A percentile compares a stretch with the other conserved stretches of the same genome.
Conservation (phyloP, 805 yeast species). For the Starmerella khaoyaiensis region DNA sequence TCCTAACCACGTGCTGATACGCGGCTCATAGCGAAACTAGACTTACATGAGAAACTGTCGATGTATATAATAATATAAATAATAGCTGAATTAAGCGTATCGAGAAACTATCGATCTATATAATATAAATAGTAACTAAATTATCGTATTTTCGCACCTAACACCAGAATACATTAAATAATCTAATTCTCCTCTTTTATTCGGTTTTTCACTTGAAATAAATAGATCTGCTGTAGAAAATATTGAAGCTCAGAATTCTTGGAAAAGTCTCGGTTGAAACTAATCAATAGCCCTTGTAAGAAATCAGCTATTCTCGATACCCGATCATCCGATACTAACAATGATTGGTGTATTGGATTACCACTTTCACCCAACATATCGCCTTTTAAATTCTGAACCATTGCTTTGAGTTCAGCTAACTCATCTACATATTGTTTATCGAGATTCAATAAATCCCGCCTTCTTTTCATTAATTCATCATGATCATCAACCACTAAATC, state of each 20-base stretch:
- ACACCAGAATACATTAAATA: too few relatives aligned
- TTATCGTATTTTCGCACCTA: too few relatives aligned
- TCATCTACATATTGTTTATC: slow-evolving; percentile 8
- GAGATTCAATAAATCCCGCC: slow-evolving; percentile 1
- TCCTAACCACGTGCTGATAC: too few relatives aligned
- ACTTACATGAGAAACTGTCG: too few relatives aligned
- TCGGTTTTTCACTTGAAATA: slow-evolving; percentile 1
- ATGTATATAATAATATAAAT: too few relatives aligned
- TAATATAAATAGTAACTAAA: too few relatives aligned
- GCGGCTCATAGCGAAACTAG: too few relatives aligned
- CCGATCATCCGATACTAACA: background rate
- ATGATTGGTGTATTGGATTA: background rate
- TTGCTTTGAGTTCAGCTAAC: slow-evolving; percentile 4
- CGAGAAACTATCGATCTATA: too few relatives aligned
- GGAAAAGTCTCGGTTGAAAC: slow-evolving; percentile 13
- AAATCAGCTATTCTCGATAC: slow-evolving; percentile 14
- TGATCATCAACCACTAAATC: slow-evolving; percentile 6
- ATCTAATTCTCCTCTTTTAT: background rate
- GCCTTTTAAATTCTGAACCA: background rate
- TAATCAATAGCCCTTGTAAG: slow-evolving; percentile 10
- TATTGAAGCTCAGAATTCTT: slow-evolving; percentile 10
- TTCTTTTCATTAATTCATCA: slow-evolving; percentile 1
- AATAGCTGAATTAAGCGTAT: too few relatives aligned
- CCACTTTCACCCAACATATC: background rate
- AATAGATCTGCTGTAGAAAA: slow-evolving; percentile 14